These are phyloP conservation scores for Echria macrotheca DNA, from an alignment of 495 filamentous ascomycete genomes.

Conservation along the genomic window DNA sequence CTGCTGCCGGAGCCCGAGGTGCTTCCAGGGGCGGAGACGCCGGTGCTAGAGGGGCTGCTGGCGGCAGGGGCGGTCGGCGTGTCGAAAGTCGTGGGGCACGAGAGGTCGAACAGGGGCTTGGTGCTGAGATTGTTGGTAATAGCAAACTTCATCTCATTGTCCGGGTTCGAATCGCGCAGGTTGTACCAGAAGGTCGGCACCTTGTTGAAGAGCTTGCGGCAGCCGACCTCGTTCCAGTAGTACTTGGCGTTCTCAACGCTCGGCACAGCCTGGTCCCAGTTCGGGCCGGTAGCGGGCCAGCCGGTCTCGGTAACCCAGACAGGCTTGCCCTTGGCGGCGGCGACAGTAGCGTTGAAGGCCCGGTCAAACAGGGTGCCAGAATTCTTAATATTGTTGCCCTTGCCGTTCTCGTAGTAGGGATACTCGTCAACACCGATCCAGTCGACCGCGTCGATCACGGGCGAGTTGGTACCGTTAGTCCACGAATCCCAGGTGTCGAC, in stretches of 20 bases:
- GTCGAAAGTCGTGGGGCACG: conserved; percentile 44
- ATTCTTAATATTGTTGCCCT: conserved; percentile 42
- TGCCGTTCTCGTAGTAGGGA: conserved; percentile 46
- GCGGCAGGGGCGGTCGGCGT: conserved; percentile 18
- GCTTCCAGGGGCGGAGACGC: conserved; percentile 13
- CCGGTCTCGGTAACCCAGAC: conserved; percentile 52
- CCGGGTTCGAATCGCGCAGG: conserved; percentile 42
- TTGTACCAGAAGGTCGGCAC: conserved; percentile 62
- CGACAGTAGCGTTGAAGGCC: conserved; percentile 31
- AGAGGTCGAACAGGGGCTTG: conserved; percentile 54
- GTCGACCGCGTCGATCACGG: conserved; percentile 43
- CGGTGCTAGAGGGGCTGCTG: conserved; percentile 15
- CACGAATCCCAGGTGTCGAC: conserved; percentile 48
- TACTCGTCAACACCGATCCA: conserved; percentile 48
- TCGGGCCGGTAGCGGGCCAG: conserved; percentile 39
- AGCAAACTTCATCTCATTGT: conserved; percentile 40
- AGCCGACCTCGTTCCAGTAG: conserved; percentile 69
- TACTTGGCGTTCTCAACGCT: conserved; percentile 58
- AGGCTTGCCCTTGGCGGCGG: conserved; percentile 34
- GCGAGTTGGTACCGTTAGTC: conserved; percentile 42
- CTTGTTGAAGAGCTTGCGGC: conserved; percentile 57
- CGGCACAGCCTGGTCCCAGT: conserved; percentile 52
- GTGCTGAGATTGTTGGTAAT: conserved; percentile 47
- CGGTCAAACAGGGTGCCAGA: conserved; percentile 34
- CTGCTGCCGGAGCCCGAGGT: conserved; percentile 16